phyloP scores from a whole-genome alignment of 1,284 basidiomycete species.

The Albatrellus sp. region DNA sequence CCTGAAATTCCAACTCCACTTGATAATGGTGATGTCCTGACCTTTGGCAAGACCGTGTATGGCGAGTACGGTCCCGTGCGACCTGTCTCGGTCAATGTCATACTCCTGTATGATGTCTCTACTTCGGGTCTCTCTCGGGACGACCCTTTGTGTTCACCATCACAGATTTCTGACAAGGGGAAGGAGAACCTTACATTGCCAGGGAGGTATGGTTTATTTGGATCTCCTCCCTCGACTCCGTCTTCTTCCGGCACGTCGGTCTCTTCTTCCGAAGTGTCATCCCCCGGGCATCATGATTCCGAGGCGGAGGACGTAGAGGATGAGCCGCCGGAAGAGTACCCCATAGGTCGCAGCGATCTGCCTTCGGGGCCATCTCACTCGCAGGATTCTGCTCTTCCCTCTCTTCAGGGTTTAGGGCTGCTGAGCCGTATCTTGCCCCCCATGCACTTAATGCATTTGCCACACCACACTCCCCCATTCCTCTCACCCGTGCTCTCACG shows the following conservation, averaged over 20 bases:
- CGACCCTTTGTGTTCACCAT: neutral
- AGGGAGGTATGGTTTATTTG: conserved; percentile 44
- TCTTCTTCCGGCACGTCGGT: neutral
- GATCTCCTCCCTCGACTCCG: conserved; percentile 19
- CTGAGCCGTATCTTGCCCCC: conserved; percentile 1
- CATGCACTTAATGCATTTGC: neutral
- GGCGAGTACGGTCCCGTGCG: conserved; percentile 41
- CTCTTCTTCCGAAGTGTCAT: conserved; percentile 20
- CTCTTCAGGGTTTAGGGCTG: neutral
- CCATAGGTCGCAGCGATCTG: conserved; percentile 9
- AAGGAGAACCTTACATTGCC: conserved; percentile 12
- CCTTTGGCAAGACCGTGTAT: conserved; percentile 62
- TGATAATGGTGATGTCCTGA: conserved; percentile 51
- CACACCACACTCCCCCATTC: neutral
- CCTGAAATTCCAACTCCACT: conserved; percentile 37
- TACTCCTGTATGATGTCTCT: conserved; percentile 30
- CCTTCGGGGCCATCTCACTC: neutral
- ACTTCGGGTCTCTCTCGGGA: neutral
- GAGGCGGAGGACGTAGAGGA: conserved; percentile 28
- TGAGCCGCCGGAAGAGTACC: conserved; percentile 12
- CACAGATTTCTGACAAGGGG: conserved; percentile 4
- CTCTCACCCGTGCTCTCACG: neutral
- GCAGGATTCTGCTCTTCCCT: conserved; percentile 1
- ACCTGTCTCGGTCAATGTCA: conserved; percentile 45
- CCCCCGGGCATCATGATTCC: conserved; percentile 33